Conservation (phyloP, 371 early-diverging fungal species). For the Catenaria anguillulae region DNA sequence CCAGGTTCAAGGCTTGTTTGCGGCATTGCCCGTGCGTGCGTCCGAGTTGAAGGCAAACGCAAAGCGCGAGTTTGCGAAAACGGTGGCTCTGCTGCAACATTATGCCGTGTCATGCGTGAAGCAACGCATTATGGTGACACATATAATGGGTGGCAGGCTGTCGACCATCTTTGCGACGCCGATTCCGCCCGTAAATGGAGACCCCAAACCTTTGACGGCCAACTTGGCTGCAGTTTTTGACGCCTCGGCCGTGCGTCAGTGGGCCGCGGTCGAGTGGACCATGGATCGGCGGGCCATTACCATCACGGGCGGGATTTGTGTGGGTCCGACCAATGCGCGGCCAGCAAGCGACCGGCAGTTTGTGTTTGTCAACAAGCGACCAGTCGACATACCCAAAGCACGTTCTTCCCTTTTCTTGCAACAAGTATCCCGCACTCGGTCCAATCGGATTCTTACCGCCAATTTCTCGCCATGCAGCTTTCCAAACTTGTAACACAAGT, state of each 20-base stretch:
- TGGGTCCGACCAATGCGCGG: not conserved
- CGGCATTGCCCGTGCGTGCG: constrained; percentile 74
- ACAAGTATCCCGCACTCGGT: too few species aligned
- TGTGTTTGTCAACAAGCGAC: constrained; percentile 73
- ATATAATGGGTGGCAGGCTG: too few species aligned
- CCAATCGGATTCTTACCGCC: too few species aligned
- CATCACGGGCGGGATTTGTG: not conserved
- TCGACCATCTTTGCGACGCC: too few species aligned
- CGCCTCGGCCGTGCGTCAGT: not conserved
- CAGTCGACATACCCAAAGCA: constrained; percentile 66
- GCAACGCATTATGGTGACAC: not conserved
- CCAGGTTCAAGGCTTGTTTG: constrained; percentile 57
- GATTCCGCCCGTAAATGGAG: not conserved
- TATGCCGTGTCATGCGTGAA: constrained; percentile 44
- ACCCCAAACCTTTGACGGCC: not conserved
- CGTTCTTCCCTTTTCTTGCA: not conserved
- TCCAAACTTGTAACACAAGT: constrained; percentile 59
- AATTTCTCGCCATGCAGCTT: too few species aligned
- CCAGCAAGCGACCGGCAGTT: constrained; percentile 64
- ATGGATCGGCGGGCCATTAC: not conserved
- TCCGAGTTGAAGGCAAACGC: constrained; percentile 68
- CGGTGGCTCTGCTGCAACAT: constrained; percentile 65
- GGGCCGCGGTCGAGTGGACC: not conserved
- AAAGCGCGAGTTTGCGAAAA: constrained; percentile 59
- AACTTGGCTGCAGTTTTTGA: not conserved